Conservation (phyloP, 495 filamentous ascomycete genomes). For the Aspergillus ostianus region DNA sequence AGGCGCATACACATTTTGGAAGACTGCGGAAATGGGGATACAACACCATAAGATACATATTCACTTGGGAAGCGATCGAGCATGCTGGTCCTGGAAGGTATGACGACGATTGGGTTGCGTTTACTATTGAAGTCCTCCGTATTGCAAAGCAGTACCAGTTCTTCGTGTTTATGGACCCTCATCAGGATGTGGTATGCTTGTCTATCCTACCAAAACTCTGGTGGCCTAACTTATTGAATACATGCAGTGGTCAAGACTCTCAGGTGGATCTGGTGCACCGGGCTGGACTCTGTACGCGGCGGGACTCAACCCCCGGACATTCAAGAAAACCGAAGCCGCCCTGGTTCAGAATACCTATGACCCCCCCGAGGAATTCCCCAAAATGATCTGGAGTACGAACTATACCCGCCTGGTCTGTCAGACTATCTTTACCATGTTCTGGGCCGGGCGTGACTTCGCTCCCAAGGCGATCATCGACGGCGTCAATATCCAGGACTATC, state of each 20-base stretch:
- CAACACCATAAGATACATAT: constrained; percentile 93
- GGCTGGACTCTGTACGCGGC: constrained; percentile 98
- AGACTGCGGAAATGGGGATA: constrained; percentile 84
- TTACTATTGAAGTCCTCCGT: constrained; percentile 81
- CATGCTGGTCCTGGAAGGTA: constrained; percentile 89
- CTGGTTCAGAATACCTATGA: constrained; percentile 93
- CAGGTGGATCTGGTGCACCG: constrained; percentile 91
- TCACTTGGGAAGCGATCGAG: constrained; percentile 99
- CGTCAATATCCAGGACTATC: constrained; percentile 92
- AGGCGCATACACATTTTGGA: constrained; percentile 86
- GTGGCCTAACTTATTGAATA: constrained; percentile 11
- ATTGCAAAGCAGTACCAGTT: constrained; percentile 88
- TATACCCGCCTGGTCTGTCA: constrained; percentile 85
- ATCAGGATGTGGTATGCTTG: constrained; percentile 83
- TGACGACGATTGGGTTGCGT: constrained; percentile 89
- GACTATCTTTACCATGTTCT: constrained; percentile 93
- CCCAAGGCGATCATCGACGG: constrained; percentile 95
- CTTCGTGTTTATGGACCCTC: constrained; percentile 95
- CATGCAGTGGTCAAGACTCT: constrained; percentile 83
- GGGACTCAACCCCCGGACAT: constrained; percentile 80
- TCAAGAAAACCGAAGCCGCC: constrained; percentile 85
- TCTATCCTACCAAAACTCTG: not conserved
- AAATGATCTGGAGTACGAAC: constrained; percentile 99
- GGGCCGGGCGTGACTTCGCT: constrained; percentile 87
- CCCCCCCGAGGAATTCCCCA: constrained; percentile 83